Base-by-base conservation (phyloP, 495 filamentous ascomycete genomes). In the Hyaloscypha bicolor region DNA sequence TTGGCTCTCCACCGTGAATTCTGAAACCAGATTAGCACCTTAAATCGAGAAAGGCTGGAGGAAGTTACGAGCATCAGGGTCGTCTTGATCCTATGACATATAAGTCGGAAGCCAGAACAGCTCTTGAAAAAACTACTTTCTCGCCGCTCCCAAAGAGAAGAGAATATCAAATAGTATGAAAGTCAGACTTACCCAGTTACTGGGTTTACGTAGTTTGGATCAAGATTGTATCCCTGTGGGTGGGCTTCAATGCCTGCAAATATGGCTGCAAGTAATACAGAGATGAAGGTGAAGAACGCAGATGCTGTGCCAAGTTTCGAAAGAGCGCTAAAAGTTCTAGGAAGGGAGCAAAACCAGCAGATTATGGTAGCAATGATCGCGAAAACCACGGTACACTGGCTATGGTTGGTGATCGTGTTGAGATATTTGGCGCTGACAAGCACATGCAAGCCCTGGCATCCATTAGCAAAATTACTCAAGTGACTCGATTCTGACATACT, bases 281-380 rank as follows among this genome's bases (percentile, higher is more conserved):
- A 94, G 66, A 96, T 76, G 77, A 96, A 95, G 12, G 93, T 96
- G 78, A 93, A 93, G 70, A 92, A 79, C 2, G 93, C 93, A 1
- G 90, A 93, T 9, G 85, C 77, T 6, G 90, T 90, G 0, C 90
- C 93, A 9, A 94, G 76, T 71, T 88, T 89, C 19, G 91, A 86
- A n/a, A 96, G 82, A 22, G 89, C 85, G 69, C 77, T 82, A 75
- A 96, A 96, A 1, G 93, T 96, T 51, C 93, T 85, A 1, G 93
- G 93, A 16, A 96, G 81, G 4, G 93, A 96, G 72, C 83, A 90
- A 55, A 93, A 52, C 75, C 85, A 93, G 39, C 89, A 93, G 66
- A 93, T 83, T 45, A 92, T 75, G 1, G 88, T 83, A 4, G 88
- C 82, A 55, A 96, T 84, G 4, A 89, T 81, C 0, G 87, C 84